A percentile compares a stretch with the other conserved stretches of the same genome.
Conservation (phyloP, 495 filamentous ascomycete species). For the Jackrogersella minutella region DNA sequence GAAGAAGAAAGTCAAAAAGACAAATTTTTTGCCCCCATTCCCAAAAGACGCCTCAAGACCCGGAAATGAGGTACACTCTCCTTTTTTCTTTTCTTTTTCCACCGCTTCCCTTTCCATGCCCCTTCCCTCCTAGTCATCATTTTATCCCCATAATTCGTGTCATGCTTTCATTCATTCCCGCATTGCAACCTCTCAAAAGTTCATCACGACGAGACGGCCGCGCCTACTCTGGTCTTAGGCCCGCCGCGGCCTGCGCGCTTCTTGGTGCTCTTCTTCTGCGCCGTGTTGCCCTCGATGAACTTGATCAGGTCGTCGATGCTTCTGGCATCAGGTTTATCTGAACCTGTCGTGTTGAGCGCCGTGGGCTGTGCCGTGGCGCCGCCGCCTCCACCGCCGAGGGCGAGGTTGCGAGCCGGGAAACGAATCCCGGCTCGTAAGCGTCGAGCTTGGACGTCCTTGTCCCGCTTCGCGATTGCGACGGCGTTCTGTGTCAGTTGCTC, state of each 20-base stretch:
- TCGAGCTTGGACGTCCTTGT: constrained; percentile 81
- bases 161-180: constrained; percentile 11
- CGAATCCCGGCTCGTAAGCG: constrained; percentile 63
- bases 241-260: constrained; percentile 74
- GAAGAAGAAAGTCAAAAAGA: not conserved
- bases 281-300: constrained; percentile 80
- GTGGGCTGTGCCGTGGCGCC: constrained; percentile 35
- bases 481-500: constrained; percentile 94
- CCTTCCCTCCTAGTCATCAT: not conserved
- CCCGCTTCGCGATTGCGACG: constrained; percentile 89
- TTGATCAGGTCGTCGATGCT: constrained; percentile 87
- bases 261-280: constrained; percentile 68
- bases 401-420: constrained; percentile 58
- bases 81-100: not conserved
- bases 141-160: constrained; percentile 1
- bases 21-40: constrained; percentile 15
- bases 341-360: constrained; percentile 27
- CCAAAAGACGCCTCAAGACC: constrained; percentile 15
- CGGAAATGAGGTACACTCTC: constrained; percentile 1
- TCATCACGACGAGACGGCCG: constrained; percentile 10
- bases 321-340: constrained; percentile 66
- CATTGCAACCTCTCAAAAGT: not conserved
- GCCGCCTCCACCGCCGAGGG: constrained; percentile 49
- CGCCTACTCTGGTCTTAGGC: constrained; percentile 72
- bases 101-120: constrained; percentile 2